These are phyloP conservation scores for Phytophthora sansomeana DNA, from an alignment of 352 stramenopile species.

Conservation along the genomic window DNA sequence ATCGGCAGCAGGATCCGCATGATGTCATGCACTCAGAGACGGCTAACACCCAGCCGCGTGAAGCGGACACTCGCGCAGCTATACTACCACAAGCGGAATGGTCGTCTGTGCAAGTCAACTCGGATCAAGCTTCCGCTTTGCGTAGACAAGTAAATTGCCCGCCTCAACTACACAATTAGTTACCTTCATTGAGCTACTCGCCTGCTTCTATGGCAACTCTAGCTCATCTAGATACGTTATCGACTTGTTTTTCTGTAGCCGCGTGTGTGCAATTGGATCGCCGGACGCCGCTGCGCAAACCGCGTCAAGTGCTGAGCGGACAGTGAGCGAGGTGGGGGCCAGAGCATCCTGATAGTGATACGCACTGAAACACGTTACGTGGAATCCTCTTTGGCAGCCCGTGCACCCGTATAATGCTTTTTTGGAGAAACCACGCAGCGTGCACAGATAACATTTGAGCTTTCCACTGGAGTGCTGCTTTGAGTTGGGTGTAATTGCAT, in stretches of 20 bases:
- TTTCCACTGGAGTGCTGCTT: neutral
- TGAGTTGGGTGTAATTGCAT: constrained; percentile 8
- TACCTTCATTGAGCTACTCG: neutral
- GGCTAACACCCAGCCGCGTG: too few species aligned
- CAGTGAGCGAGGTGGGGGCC: constrained; percentile 1
- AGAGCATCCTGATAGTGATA: constrained; percentile 15
- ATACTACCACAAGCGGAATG: too few species aligned
- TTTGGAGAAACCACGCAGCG: neutral
- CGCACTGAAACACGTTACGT: constrained; percentile 10
- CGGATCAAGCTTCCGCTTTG: neutral
- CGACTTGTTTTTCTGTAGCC: neutral
- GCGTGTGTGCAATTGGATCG: neutral
- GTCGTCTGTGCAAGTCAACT: too few species aligned
- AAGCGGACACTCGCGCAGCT: neutral
- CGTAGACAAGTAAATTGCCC: constrained; percentile 5
- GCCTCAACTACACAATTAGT: neutral
- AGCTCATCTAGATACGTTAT: constrained; percentile 4
- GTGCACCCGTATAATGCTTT: constrained; percentile 15
- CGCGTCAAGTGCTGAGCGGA: constrained; percentile 13
- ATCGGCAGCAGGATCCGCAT: neutral
- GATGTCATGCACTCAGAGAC: neutral
- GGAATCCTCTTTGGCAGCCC: constrained; percentile 15
- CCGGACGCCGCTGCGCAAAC: constrained; percentile 4
- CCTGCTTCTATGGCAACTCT: constrained; percentile 1
- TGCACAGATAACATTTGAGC: constrained; percentile 9